A percentile compares a stretch with the other conserved stretches of the same genome.
These are phyloP conservation scores for Rhizopogon roseolus DNA, from an alignment of 768 basidiomycete species.

Conservation along the genomic window DNA sequence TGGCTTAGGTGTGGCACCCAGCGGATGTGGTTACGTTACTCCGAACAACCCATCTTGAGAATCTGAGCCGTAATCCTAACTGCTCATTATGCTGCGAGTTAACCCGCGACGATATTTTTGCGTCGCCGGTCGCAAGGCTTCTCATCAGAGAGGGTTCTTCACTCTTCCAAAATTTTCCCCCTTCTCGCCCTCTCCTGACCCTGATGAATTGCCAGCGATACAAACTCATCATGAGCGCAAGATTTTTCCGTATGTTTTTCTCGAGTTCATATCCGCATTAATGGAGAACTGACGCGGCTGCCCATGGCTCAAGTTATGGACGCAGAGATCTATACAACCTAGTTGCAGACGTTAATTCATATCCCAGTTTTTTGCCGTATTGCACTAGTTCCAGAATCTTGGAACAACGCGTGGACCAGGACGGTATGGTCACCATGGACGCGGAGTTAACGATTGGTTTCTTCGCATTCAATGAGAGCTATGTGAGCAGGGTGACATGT, in stretches of 20 bases:
- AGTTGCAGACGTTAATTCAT: slow-evolving; percentile 85
- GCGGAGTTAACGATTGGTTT: slow-evolving; percentile 90
- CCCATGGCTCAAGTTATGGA: slow-evolving; percentile 52
- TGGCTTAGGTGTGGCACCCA: too few species aligned
- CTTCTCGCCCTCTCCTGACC: slow-evolving; percentile 32
- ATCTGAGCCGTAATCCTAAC: neutral
- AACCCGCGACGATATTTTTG: slow-evolving; percentile 5
- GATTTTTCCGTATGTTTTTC: slow-evolving; percentile 72
- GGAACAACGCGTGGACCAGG: slow-evolving; percentile 16
- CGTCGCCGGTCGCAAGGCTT: neutral
- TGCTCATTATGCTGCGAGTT: slow-evolving; percentile 13
- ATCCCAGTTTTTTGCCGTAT: slow-evolving; percentile 85
- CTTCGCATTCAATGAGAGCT: slow-evolving; percentile 81
- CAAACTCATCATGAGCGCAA: slow-evolving; percentile 81
- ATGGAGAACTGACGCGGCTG: slow-evolving; percentile 5
- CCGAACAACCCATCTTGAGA: too few species aligned
- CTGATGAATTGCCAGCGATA: slow-evolving; percentile 29
- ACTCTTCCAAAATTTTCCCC: slow-evolving; percentile 47
- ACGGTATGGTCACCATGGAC: slow-evolving; percentile 50
- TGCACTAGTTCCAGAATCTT: slow-evolving; percentile 74
- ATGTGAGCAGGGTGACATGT: slow-evolving; percentile 81
- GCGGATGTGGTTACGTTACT: too few species aligned
- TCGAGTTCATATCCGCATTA: slow-evolving; percentile 6
- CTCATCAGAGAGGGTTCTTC: slow-evolving; percentile 34
- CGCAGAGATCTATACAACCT: slow-evolving; percentile 77